Base-by-base conservation (phyloP, 768 basidiomycete species). In the Lanmaoa pseudosensibilis region DNA sequence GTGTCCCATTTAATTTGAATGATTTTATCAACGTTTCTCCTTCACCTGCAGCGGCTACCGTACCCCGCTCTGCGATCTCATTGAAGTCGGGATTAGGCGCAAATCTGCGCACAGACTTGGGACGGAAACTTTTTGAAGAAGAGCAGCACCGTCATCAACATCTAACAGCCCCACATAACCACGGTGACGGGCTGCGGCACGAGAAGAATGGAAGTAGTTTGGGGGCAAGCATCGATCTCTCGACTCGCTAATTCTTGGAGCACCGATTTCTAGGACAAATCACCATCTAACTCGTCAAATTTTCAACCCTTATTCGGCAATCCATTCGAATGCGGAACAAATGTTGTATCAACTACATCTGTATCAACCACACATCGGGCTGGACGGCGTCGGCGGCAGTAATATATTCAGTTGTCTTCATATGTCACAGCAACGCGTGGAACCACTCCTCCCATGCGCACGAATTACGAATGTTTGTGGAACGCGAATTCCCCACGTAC, bases 1-100 rank as follows among this genome's bases (percentile, higher is more conserved):
- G 61, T 38, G 71, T 60, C 62, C 71, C 63, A 71, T 88, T 90
- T 72, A 86, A 88, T 68, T 75, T 88, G 56, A 80, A 80, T 60
- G 88, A 90, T 55, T 90, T 83, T 67, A 83, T 89, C 65, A 84
- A 90, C 61, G 84, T 85, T 37, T 88, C 87, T 25, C 86, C 86
- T 15, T 84, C 85, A 4, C 84, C 85, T 6, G 75, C 78, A 13
- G 69, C 78, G 16, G 73, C 70, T 15, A 54, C 67, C 2, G 64
- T 71, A 45, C 65, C 65, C 11, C 74, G 64, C 33, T 67, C 70
- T 46, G 59, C 72, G n/a, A 65, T 73, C 25, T 68, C 51, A 62
- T 64, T 66, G 63, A 64, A 63, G 61, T 65, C 69, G 23, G 67
- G 68, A 41, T 68, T 76, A 46, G 78, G 78, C 58, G 81, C 78